Evolutionary conservation across 352 stramenopile species (phyloP), one percentile per base, ranked within the genome.

Genomic region (Phytophthora europaea): DNA sequence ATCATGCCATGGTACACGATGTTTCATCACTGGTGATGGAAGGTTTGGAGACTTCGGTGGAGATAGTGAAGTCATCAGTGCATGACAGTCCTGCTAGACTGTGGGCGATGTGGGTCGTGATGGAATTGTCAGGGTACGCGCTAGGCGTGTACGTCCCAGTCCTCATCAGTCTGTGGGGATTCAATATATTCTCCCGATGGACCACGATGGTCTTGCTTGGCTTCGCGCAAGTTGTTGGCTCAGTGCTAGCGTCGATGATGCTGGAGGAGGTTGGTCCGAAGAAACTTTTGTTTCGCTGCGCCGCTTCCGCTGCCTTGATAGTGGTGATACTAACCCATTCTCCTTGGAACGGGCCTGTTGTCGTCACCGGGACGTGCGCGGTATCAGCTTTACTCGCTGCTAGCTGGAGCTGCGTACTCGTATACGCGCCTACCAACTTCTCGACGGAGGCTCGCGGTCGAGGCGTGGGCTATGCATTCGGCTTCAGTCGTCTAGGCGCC

Each of bases 41-140:
- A 23, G 26, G 26, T 16, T 15, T n/a, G 13, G 34, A 50, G 15
- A 22, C 16, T 22, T 23, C 43, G 16, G 43, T 22, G 16, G 16
- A 50, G 6, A 31, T 36, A 34, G 38, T 53, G 9, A 33, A 18
- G 2, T 5, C 45, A 22, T 15, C n/a, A 9, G 15, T n/a, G 6
- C 36, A 6, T 43, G 5, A 16, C 16, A 68, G 15, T 70, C 53
- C 13, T 72, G 22, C 2, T 6, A 50, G 16, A 23, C 26, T 85
- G 13, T 78, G 74, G 61, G 45, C 26, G 15, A 28, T 81, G 6
- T 85, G 76, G 79, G 58, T 50, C 40, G 55, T 51, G n/a, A 33
- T 83, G 31, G 56, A 67, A 1, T 31, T 85, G 38, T 78, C 61
- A 10, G 67, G 66, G 18, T 80, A 81, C 54, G 73, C 75, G 20